phyloP scores from a whole-genome alignment of 768 basidiomycete genomes.

The Phaeotremella skinneri region DNA sequence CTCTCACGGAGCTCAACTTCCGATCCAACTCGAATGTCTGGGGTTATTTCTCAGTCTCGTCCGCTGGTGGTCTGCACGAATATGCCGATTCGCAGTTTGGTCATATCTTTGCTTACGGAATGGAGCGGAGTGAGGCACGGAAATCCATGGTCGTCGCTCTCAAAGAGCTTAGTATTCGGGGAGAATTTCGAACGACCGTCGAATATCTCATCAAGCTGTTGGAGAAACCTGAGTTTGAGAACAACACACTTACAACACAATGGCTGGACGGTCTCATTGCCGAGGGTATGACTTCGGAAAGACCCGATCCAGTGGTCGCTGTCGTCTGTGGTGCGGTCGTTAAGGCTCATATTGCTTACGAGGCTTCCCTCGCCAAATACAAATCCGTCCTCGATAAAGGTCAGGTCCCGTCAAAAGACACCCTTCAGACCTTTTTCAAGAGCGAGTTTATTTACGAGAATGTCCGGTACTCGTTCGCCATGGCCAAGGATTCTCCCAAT shows the following conservation, averaged over 20 bases:
- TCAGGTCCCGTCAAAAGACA: slow-evolving; percentile 90
- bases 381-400: slow-evolving; percentile 95
- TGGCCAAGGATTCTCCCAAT: slow-evolving; percentile 80
- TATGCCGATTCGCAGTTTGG: slow-evolving; percentile 99
- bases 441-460: slow-evolving; percentile 98
- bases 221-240: slow-evolving; percentile 91
- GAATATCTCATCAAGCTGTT: slow-evolving; percentile 98
- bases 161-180: slow-evolving; percentile 97
- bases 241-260: slow-evolving; percentile 96
- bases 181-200: slow-evolving; percentile 97
- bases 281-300: slow-evolving; percentile 93
- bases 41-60: slow-evolving; percentile 98
- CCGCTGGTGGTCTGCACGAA: slow-evolving; percentile 94
- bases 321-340: slow-evolving; percentile 95
- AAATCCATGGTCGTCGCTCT: slow-evolving; percentile 99
- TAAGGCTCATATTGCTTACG: slow-evolving; percentile 86
- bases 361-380: slow-evolving; percentile 88
- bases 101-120: slow-evolving; percentile 97
- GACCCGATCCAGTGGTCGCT: slow-evolving; percentile 86
- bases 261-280: slow-evolving; percentile 98
- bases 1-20: slow-evolving; percentile 98
- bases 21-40: slow-evolving; percentile 98
- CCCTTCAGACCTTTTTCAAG: slow-evolving; percentile 92
- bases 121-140: slow-evolving; percentile 87
- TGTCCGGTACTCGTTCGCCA: slow-evolving; percentile 90